Base-by-base conservation (phyloP, 495 filamentous ascomycete species). In the Aspergillus olivimuriae region DNA sequence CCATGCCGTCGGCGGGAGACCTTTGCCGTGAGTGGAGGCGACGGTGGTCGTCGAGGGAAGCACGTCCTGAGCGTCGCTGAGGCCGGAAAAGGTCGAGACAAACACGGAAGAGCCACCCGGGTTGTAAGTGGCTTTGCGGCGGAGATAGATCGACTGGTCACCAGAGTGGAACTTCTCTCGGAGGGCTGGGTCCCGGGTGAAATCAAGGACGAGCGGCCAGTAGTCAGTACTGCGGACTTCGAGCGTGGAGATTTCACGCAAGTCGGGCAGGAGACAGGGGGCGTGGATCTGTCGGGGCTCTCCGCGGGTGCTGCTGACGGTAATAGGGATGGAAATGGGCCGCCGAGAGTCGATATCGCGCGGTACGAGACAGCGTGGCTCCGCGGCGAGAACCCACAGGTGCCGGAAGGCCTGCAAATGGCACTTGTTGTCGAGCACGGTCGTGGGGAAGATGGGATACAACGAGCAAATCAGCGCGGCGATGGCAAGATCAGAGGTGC, bases 351-450 rank as follows among this genome's bases (percentile, higher is more conserved):
- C 84, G 6, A 91, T 76, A 49, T 97, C 91, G 34, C 87, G 83
- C 6, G 84, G 75, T 3, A 99, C 75, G 4, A 97, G 73, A 57
- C 92, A 97, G 38, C 92, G 81, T 1, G 87, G 78, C 47, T 97
- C 92, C 5, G 88, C 83, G 4, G 94, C 92, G 8, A 99, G 74
- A 11, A 94, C 89, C 92, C 92, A 99, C 56, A 99, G 82, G 62
- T 99, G 92, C 2, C 94, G 83, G 73, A 97, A 94, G 5, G 92
- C 92, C 73, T 99, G 92, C 3, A 97, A 74, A 48, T 99, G 92
- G 19, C 86, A 88, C 56, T 83, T 86, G 56, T 95, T 96, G 68
- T 97, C 92, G 38, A 92, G 81, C 3, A 95, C 84, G 3, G 80
- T 81, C 20, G 80, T 81, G 2, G 92, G 92, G 61, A 91, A 97